Evolutionary conservation across 768 basidiomycete genomes (phyloP), one percentile per base, ranked within the genome.

Genomic region (Tephrocybe sp.): DNA sequence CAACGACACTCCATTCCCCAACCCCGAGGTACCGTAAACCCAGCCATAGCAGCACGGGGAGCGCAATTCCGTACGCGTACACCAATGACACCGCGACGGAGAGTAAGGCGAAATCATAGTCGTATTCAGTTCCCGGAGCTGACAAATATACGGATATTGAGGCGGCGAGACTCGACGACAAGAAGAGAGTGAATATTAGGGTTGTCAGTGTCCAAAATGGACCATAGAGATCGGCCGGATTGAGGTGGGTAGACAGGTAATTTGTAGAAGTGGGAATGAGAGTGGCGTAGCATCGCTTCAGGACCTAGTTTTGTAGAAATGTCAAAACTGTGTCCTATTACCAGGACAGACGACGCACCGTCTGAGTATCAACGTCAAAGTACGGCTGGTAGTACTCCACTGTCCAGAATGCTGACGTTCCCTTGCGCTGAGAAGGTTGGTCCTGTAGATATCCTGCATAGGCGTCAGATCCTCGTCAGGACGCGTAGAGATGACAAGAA

Each of bases 131-230:
- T 2, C 68, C 73, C 3, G 79, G 71, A 21, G 78, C 70, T 24
- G 90, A 88, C 34, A 98, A 81, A 69, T 93, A 98, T n/a, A 84
- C 79, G 2, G 88, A 76, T 58, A 98, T 87, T 41, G 92, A 92
- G 14, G 91, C 85, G 7, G 88, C 91, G 33, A 98, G 85, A 28
- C 91, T 93, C 1, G 96, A 97, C 21, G 90, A 95, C 51, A 97
- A 83, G 75, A 95, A 98, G 53, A 98, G 84, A 0, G 87, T 79
- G 64, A 98, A 92, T 38, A 97, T 88, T 55, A 99, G 83, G 0
- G 96, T 98, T 1, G 94, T 96, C 32, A 97, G 80, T 0, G 95
- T 93, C 96, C 96, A 99, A 74, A 99, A 98, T 1, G 96, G 94
- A 0, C 95, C 95, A 65, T 90, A 88, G 34, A 91, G 80, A 65